These are phyloP conservation scores for Tardiomyces depauwii DNA, from an alignment of 1,139 yeast genomes.

Conservation along the genomic window DNA sequence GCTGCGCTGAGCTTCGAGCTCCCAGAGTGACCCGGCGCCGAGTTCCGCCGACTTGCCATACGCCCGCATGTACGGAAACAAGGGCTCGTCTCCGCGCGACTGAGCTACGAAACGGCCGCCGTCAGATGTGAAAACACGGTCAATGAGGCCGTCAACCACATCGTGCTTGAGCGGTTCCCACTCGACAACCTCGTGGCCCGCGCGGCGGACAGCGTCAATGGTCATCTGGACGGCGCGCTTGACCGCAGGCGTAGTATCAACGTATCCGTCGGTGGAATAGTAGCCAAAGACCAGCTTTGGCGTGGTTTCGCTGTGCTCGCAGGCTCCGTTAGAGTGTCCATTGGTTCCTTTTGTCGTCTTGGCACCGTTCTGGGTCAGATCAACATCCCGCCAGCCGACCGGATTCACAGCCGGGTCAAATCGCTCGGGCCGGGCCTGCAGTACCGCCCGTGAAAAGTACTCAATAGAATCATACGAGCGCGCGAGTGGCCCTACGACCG, in stretches of 20 bases:
- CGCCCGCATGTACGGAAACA: constrained; percentile 9
- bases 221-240: constrained; percentile 31
- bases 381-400: constrained; percentile 33
- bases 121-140: constrained; percentile 10
- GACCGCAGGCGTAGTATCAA: constrained; percentile 21
- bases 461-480: constrained; percentile 1
- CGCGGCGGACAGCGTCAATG: constrained; percentile 18
- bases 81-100: constrained; percentile 7
- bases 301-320: neutral
- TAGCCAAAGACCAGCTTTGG: constrained; percentile 18
- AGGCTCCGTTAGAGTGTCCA: neutral
- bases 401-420: constrained; percentile 33
- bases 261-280: constrained; percentile 21
- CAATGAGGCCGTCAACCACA: constrained; percentile 6
- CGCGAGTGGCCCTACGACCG: constrained; percentile 4
- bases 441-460: constrained; percentile 13
- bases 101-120: constrained; percentile 9
- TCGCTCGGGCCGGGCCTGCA: constrained; percentile 37
- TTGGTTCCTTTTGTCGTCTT: neutral
- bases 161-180: constrained; percentile 33
- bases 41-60: constrained; percentile 9
- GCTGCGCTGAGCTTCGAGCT: constrained; percentile 5
- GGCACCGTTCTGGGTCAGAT: neutral
- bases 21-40: constrained; percentile 11
- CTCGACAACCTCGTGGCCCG: constrained; percentile 34